These are phyloP conservation scores for Penicillium sp. DNA, from an alignment of 2,329 filamentous ascomycete genomes.

Conservation along the genomic window DNA sequence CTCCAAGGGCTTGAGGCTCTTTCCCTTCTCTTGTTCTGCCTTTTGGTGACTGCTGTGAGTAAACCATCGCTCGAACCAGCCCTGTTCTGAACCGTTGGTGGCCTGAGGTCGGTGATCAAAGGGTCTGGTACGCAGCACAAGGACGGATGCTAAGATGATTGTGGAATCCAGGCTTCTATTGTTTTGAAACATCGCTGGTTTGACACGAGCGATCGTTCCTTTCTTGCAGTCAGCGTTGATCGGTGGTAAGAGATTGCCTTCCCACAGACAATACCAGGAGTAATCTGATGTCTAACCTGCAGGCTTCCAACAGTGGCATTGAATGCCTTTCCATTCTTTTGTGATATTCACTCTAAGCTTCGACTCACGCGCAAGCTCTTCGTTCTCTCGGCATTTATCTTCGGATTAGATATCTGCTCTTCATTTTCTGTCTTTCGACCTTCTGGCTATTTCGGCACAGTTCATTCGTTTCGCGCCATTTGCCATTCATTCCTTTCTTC, in stretches of 20 bases:
- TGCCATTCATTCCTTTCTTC: conserved; percentile 9
- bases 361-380: conserved; percentile 23
- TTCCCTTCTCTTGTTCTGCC: conserved; percentile 15
- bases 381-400: not conserved
- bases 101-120: conserved; percentile 13
- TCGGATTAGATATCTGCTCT: conserved; percentile 1
- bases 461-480: conserved; percentile 5
- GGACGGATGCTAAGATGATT: not conserved
- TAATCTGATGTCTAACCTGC: conserved; percentile 8
- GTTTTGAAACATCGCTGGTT: conserved; percentile 29
- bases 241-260: not conserved
- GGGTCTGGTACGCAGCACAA: not conserved
- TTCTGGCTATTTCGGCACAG: not conserved
- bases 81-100: conserved; percentile 4
- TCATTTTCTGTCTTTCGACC: conserved; percentile 11
- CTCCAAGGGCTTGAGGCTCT: conserved; percentile 38
- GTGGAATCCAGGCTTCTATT: conserved; percentile 16
- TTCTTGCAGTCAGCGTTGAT: conserved; percentile 1
- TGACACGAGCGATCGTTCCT: conserved; percentile 28
- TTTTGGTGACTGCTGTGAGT: conserved; percentile 20
- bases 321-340: conserved; percentile 34
- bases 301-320: conserved; percentile 32
- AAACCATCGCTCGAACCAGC: not conserved
- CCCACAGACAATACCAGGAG: conserved; percentile 1
- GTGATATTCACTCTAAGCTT: conserved; percentile 23